These are phyloP conservation scores for Kodamaea restingae DNA, from an alignment of 805 yeast genomes.

Conservation along the genomic window DNA sequence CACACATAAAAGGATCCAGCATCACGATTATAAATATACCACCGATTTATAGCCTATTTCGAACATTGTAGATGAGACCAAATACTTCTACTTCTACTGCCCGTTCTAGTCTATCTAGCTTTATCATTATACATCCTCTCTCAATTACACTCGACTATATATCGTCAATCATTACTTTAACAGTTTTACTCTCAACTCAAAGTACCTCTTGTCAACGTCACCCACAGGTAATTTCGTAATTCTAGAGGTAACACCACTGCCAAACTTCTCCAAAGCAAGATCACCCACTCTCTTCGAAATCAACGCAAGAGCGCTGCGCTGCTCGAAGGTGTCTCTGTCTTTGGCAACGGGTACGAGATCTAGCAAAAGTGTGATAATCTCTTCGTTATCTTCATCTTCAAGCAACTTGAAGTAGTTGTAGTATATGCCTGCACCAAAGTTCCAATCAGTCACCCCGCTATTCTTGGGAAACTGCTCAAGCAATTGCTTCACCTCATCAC, in stretches of 20 bases:
- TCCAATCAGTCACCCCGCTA: slow-evolving; percentile 47
- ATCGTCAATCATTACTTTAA: background rate
- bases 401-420: slow-evolving; percentile 42
- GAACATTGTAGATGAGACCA: too few species aligned
- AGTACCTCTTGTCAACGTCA: slow-evolving; percentile 19
- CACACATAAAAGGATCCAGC: too few species aligned
- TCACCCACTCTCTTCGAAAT: slow-evolving; percentile 50
- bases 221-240: slow-evolving; percentile 16
- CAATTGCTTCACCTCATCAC: slow-evolving; percentile 36
- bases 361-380: slow-evolving; percentile 36
- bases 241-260: slow-evolving; percentile 11
- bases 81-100: too few species aligned
- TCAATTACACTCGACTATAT: too few species aligned
- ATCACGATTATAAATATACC: too few species aligned
- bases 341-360: slow-evolving; percentile 43
- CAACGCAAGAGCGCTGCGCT: slow-evolving; percentile 40
- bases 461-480: slow-evolving; percentile 41
- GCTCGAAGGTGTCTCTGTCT: slow-evolving; percentile 13
- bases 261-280: slow-evolving; percentile 24
- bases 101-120: too few species aligned
- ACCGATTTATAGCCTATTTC: too few species aligned
- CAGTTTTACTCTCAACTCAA: slow-evolving; percentile 9
- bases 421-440: slow-evolving; percentile 56
- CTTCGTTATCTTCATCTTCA: slow-evolving; percentile 14
- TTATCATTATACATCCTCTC: too few species aligned